Conservation (phyloP, 257 asterid species). For the Solanum corneliomulleri region DNA sequence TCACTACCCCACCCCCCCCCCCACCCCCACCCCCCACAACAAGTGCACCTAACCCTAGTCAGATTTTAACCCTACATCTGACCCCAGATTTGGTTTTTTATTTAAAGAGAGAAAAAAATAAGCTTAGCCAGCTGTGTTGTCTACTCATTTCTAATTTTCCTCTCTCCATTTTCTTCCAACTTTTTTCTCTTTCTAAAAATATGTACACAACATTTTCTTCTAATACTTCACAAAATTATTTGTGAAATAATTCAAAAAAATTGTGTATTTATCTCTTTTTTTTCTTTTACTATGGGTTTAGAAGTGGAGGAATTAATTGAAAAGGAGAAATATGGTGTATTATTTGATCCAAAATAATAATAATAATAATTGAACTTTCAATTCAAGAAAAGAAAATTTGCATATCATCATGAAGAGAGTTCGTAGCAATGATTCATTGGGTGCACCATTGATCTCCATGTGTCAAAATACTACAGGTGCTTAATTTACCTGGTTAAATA, state of each 20-base stretch:
- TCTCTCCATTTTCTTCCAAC: not conserved
- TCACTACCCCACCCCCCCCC: not conserved
- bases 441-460: slow-evolving; percentile 56
- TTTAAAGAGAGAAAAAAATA: slow-evolving; percentile 39
- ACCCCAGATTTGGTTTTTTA: slow-evolving; percentile 37
- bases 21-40: not conserved
- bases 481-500: not conserved
- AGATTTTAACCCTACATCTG: slow-evolving; percentile 38
- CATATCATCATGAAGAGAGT: slow-evolving; percentile 75
- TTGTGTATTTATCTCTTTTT: not conserved
- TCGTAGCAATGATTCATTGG: slow-evolving; percentile 61
- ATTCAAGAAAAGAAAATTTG: not conserved
- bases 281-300: slow-evolving; percentile 25
- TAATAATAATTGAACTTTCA: not conserved
- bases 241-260: not conserved
- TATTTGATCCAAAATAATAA: not conserved
- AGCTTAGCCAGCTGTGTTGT: slow-evolving; percentile 31
- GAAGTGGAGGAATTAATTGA: slow-evolving; percentile 23
- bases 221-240: not conserved
- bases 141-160: slow-evolving; percentile 8
- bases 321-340: slow-evolving; percentile 30
- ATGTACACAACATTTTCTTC: slow-evolving; percentile 2
- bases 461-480: slow-evolving; percentile 88
- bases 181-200: not conserved
- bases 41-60: slow-evolving; percentile 25